These are phyloP conservation scores for Arthroderma uncinatum DNA, from an alignment of 2,329 filamentous ascomycete genomes.

Conservation along the genomic window DNA sequence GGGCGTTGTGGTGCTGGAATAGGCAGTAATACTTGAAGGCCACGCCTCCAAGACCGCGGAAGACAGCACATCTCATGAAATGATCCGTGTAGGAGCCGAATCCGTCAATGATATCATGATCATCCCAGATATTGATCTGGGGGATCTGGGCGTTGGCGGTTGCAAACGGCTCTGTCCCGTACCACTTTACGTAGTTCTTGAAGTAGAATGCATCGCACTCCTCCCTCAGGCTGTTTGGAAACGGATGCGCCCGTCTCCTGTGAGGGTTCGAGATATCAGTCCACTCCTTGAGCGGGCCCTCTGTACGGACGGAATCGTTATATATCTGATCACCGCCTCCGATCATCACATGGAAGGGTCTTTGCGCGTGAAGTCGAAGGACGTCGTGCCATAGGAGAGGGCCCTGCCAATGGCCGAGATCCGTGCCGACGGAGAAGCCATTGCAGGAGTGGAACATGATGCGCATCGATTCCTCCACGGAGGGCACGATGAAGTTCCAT, in stretches of 20 bases:
- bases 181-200: constrained; percentile 54
- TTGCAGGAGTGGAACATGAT: constrained; percentile 62
- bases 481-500: constrained; percentile 47
- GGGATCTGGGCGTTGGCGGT: constrained; percentile 51
- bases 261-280: constrained; percentile 50
- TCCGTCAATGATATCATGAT: constrained; percentile 56
- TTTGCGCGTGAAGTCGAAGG: constrained; percentile 47
- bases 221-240: constrained; percentile 50
- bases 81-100: constrained; percentile 56
- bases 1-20: constrained; percentile 67
- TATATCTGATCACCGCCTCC: constrained; percentile 85
- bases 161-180: constrained; percentile 54
- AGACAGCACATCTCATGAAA: constrained; percentile 55
- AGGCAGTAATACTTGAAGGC: constrained; percentile 52
- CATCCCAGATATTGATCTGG: constrained; percentile 56
- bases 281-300: constrained; percentile 63
- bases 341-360: constrained; percentile 59
- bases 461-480: constrained; percentile 53
- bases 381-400: constrained; percentile 55
- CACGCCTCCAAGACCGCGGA: constrained; percentile 52
- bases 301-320: constrained; percentile 68
- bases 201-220: constrained; percentile 53
- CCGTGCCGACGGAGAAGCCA: constrained; percentile 55
- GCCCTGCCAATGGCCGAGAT: constrained; percentile 51
- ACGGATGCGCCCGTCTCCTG: constrained; percentile 51